Conservation (phyloP, 2,329 filamentous ascomycete genomes). For the Paraphoma chrysanthemicola region DNA sequence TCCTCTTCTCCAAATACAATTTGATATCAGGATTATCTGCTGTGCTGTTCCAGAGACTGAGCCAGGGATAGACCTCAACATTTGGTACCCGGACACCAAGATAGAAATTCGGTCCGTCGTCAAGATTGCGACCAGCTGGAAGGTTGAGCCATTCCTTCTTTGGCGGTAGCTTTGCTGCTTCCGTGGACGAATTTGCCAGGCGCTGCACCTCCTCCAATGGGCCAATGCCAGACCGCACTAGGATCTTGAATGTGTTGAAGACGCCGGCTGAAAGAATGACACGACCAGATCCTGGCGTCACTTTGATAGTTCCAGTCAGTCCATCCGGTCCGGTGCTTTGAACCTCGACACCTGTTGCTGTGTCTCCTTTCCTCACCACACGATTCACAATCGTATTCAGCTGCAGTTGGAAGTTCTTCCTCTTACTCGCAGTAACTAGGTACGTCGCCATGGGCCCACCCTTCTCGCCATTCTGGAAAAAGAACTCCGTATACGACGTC, state of each 20-base stretch:
- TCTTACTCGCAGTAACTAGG: constrained; percentile 63
- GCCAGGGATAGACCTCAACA: constrained; percentile 66
- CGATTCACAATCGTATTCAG: constrained; percentile 68
- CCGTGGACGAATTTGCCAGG: constrained; percentile 45
- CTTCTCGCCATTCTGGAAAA: constrained; percentile 68
- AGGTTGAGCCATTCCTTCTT: constrained; percentile 52
- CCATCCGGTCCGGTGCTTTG: constrained; percentile 48
- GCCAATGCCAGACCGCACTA: constrained; percentile 71
- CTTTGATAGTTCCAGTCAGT: constrained; percentile 62
- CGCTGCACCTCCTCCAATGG: constrained; percentile 52
- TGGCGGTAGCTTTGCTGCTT: constrained; percentile 46
- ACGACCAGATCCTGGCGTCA: constrained; percentile 63
- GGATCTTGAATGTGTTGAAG: constrained; percentile 69
- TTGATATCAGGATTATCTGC: constrained; percentile 39
- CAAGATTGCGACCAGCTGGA: constrained; percentile 53
- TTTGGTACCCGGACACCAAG: constrained; percentile 8
- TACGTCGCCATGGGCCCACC: constrained; percentile 73
- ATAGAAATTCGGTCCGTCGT: constrained; percentile 38
- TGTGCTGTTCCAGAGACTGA: constrained; percentile 58
- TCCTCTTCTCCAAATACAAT: constrained; percentile 47
- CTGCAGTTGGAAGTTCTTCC: constrained; percentile 69
- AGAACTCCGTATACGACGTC: constrained; percentile 67
- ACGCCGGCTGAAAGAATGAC: constrained; percentile 71
- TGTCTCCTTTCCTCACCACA: constrained; percentile 64
- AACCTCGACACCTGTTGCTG: constrained; percentile 69